A percentile compares a stretch with the other conserved stretches of the same genome.
Conservation (phyloP, 2,329 filamentous ascomycete species). For the Claviceps sorghi region DNA sequence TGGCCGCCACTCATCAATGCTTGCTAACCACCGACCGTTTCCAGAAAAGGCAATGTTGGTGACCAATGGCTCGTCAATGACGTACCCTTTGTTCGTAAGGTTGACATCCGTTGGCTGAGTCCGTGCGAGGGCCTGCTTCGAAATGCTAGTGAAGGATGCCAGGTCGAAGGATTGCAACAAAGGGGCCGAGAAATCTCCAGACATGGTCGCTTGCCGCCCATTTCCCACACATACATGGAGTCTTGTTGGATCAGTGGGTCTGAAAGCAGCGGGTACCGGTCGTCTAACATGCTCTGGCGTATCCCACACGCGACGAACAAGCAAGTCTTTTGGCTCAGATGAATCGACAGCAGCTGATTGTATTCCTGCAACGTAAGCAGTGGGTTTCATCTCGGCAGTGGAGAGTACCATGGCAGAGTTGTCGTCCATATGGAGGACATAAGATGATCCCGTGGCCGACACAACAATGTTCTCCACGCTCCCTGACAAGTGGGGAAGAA, state of each 20-base stretch:
- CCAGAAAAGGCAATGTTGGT: conserved; percentile 59
- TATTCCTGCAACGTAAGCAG: conserved; percentile 69
- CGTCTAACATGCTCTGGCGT: conserved; percentile 27
- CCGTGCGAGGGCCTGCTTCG: conserved; percentile 76
- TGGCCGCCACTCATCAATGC: conserved; percentile 80
- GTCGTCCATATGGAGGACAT: conserved; percentile 73
- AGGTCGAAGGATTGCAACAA: conserved; percentile 76
- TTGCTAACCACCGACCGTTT: conserved; percentile 81
- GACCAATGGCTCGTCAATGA: conserved; percentile 64
- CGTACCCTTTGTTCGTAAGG: conserved; percentile 53
- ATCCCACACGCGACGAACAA: conserved; percentile 38
- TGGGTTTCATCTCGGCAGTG: conserved; percentile 75
- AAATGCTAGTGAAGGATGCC: conserved; percentile 59
- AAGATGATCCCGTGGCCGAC: conserved; percentile 64
- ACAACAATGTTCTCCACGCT: conserved; percentile 74
- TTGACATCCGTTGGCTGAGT: conserved; percentile 78
- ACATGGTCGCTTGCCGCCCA: conserved; percentile 40
- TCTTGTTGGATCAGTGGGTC: conserved; percentile 46
- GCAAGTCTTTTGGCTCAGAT: conserved; percentile 34
- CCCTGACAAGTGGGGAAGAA: conserved; percentile 78
- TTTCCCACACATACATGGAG: conserved; percentile 55
- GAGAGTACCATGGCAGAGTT: conserved; percentile 87
- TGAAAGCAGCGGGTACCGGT: conserved; percentile 46
- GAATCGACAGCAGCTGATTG: conserved; percentile 47
- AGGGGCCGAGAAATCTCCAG: conserved; percentile 37